These are phyloP conservation scores for Candolleomyces efflorescens DNA, from an alignment of 768 basidiomycete species.

Conservation along the genomic window DNA sequence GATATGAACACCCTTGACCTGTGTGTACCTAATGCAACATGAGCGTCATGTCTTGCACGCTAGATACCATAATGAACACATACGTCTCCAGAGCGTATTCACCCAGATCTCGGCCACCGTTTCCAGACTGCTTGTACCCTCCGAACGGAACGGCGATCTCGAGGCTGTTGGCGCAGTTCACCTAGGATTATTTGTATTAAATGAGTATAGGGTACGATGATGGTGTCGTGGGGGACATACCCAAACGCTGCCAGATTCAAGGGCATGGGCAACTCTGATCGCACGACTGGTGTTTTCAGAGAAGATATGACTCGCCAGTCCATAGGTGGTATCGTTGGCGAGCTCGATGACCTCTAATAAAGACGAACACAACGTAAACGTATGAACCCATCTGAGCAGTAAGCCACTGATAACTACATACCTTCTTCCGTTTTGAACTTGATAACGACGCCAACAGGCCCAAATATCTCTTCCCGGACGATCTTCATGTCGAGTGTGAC, in stretches of 20 bases:
- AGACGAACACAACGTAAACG: not conserved
- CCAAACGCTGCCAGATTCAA: conserved; percentile 68
- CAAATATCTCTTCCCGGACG: conserved; percentile 74
- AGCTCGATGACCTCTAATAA: conserved; percentile 40
- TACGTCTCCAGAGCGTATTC: conserved; percentile 57
- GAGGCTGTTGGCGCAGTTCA: conserved; percentile 40
- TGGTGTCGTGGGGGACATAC: conserved; percentile 21
- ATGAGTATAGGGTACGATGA: not conserved
- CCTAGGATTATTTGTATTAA: conserved; percentile 23
- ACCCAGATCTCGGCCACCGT: conserved; percentile 60
- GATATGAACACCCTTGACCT: conserved; percentile 63
- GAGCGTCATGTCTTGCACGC: not conserved
- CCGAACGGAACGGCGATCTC: conserved; percentile 59
- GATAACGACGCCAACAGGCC: conserved; percentile 72
- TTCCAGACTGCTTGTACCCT: conserved; percentile 71
- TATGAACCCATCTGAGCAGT: not conserved
- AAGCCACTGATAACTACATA: conserved; percentile 1
- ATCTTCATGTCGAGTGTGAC: conserved; percentile 69
- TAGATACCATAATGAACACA: conserved; percentile 16
- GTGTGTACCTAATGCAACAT: conserved; percentile 38
- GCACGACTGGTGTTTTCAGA: conserved; percentile 64
- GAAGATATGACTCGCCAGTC: conserved; percentile 77
- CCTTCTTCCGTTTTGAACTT: conserved; percentile 65
- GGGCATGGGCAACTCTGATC: conserved; percentile 54
- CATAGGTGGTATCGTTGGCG: conserved; percentile 79